A percentile compares a stretch with the other conserved stretches of the same genome.
These are phyloP conservation scores for Hemisphaericaspora nanyangensis DNA, from an alignment of 805 yeast species.

Conservation along the genomic window DNA sequence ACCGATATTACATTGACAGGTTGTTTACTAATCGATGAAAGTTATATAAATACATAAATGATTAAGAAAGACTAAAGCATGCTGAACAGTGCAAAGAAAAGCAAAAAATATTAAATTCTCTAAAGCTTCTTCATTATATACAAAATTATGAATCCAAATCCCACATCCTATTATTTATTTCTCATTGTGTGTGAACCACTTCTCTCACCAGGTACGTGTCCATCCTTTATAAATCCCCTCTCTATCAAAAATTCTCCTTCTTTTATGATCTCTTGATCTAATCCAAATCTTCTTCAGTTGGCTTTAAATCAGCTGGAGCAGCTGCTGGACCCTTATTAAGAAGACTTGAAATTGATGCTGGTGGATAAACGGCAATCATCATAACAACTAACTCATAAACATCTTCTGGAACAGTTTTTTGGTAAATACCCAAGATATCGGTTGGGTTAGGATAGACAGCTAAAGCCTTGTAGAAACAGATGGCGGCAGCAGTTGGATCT, in stretches of 20 bases:
- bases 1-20: too few relatives aligned
- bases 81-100: too few relatives aligned
- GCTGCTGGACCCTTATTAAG: slow-evolving; percentile 39
- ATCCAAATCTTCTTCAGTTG: slow-evolving; percentile 33
- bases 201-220: not conserved
- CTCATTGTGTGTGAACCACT: too few relatives aligned
- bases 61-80: too few relatives aligned
- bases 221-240: too few relatives aligned
- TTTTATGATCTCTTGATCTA: slow-evolving; percentile 12
- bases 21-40: too few relatives aligned
- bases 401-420: slow-evolving; percentile 78
- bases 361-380: slow-evolving; percentile 90
- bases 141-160: too few relatives aligned
- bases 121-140: too few relatives aligned
- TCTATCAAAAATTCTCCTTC: too few relatives aligned
- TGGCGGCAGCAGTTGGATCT: slow-evolving; percentile 76
- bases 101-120: too few relatives aligned
- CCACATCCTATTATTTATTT: too few relatives aligned
- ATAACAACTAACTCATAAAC: slow-evolving; percentile 79
- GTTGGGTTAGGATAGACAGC: slow-evolving; percentile 93
- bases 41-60: too few relatives aligned
- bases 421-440: slow-evolving; percentile 84
- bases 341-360: slow-evolving; percentile 68
- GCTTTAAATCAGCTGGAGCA: slow-evolving; percentile 17
- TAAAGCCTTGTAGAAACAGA: slow-evolving; percentile 89